phyloP scores from a whole-genome alignment of 352 stramenopile genomes.

The Pythium aphanidermatum region DNA sequence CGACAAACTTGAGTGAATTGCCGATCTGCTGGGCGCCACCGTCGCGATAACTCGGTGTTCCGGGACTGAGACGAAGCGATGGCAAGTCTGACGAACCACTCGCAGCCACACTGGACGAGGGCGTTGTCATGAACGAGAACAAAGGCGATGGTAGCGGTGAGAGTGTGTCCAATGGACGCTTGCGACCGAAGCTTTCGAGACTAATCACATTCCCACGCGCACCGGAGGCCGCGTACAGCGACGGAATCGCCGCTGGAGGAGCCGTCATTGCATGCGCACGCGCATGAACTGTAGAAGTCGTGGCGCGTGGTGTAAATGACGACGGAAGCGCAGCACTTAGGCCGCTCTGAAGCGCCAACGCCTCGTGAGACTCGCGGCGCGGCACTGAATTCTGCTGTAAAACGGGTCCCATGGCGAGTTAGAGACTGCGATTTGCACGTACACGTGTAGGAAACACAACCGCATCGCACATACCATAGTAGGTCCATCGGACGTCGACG shows the following conservation, averaged over 20 bases:
- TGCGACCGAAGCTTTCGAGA: constrained; percentile 3
- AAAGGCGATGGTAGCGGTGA: constrained; percentile 20
- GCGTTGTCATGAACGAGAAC: constrained; percentile 14
- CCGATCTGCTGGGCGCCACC: constrained; percentile 2
- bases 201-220: neutral
- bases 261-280: neutral
- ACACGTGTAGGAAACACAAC: neutral
- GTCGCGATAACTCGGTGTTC: neutral
- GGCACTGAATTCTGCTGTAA: constrained; percentile 12
- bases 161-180: constrained; percentile 15
- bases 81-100: neutral
- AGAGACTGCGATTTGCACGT: neutral
- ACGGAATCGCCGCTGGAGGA: neutral
- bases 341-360: neutral
- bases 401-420: neutral
- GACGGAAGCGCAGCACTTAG: neutral
- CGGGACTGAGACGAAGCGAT: neutral
- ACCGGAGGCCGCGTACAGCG: too few relatives aligned
- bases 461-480: constrained; percentile 17
- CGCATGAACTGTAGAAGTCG: too few relatives aligned
- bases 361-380: constrained; percentile 4
- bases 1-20: constrained; percentile 19
- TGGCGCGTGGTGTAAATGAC: neutral
- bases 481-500: constrained; percentile 20
- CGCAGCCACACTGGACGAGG: neutral